phyloP scores from a whole-genome alignment of 129 eudicot genomes.

The carrot (Daucus carota) region DNA sequence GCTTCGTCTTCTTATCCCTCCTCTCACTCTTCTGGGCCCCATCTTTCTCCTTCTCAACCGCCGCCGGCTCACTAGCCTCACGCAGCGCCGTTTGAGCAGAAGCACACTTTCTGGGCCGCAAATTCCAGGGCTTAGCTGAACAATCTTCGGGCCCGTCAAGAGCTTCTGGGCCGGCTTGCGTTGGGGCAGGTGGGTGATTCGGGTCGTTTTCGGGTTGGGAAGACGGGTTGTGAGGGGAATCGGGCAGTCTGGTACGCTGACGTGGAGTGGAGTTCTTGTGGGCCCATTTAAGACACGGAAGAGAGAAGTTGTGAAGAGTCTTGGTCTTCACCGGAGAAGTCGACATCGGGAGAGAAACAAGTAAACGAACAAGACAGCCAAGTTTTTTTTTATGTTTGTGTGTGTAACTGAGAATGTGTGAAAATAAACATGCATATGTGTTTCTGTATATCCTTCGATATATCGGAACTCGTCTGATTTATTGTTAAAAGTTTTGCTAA shows the following conservation, averaged over 20 bases:
- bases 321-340: conserved; percentile 58
- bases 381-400: neutral
- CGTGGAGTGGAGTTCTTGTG: conserved; percentile 31
- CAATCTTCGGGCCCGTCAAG: conserved; percentile 26
- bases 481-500: no score
- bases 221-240: conserved; percentile 18
- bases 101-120: conserved; percentile 57
- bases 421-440: neutral
- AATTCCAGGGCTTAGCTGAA: conserved; percentile 56
- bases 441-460: no score
- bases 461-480: no score
- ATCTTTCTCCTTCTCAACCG: conserved; percentile 9
- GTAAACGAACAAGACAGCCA: neutral
- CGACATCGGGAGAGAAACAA: neutral
- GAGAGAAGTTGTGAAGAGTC: conserved; percentile 60
- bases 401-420: neutral
- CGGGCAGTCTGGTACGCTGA: conserved; percentile 28
- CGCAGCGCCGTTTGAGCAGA: conserved; percentile 7
- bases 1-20: conserved; percentile 28
- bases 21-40: conserved; percentile 18
- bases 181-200: conserved; percentile 15
- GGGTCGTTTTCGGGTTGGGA: conserved; percentile 5
- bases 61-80: conserved; percentile 23
- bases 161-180: conserved; percentile 15
- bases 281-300: conserved; percentile 65